Evolutionary conservation across 2,329 filamentous ascomycete genomes (phyloP).

Genomic region (Penicillium sp.): DNA sequence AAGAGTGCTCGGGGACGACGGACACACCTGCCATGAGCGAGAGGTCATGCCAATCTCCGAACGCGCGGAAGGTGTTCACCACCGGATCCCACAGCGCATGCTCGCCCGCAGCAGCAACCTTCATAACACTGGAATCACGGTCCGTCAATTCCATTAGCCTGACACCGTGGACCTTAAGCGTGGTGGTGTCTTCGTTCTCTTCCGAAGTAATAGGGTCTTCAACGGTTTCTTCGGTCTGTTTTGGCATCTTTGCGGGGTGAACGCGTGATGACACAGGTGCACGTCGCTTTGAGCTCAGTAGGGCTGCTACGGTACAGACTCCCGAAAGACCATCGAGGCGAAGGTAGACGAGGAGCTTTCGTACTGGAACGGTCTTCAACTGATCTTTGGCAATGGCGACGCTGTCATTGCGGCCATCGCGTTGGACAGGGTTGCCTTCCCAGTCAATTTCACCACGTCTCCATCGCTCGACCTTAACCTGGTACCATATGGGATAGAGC

Average conservation of each 20-base stretch:
- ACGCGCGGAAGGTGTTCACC: slow-evolving; percentile 85
- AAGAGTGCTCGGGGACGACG: slow-evolving; percentile 73
- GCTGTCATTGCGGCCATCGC: slow-evolving; percentile 44
- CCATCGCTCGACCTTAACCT: slow-evolving; percentile 69
- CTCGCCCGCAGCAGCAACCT: slow-evolving; percentile 78
- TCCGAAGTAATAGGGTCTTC: slow-evolving; percentile 24
- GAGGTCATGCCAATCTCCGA: slow-evolving; percentile 79
- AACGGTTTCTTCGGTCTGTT: slow-evolving; percentile 17
- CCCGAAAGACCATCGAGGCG: slow-evolving; percentile 80
- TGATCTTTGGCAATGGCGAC: slow-evolving; percentile 48
- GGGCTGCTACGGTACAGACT: slow-evolving; percentile 75
- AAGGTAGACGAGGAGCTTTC: slow-evolving; percentile 73
- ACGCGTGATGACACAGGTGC: slow-evolving; percentile 31
- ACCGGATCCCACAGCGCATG: slow-evolving; percentile 73
- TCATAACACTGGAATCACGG: slow-evolving; percentile 93
- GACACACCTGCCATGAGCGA: slow-evolving; percentile 78
- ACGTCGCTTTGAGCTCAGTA: slow-evolving; percentile 62
- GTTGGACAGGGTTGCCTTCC: slow-evolving; percentile 60
- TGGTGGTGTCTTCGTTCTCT: slow-evolving; percentile 26
- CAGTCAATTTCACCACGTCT: slow-evolving; percentile 87
- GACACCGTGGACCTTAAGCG: slow-evolving; percentile 76
- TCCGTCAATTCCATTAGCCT: slow-evolving; percentile 84
- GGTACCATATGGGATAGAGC: slow-evolving; percentile 76
- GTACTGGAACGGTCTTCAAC: slow-evolving; percentile 52
- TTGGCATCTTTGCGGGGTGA: slow-evolving; percentile 33